Evolutionary conservation across 2,329 filamentous ascomycete species (phyloP).

Genomic region (Xylariomycetidae sp.): DNA sequence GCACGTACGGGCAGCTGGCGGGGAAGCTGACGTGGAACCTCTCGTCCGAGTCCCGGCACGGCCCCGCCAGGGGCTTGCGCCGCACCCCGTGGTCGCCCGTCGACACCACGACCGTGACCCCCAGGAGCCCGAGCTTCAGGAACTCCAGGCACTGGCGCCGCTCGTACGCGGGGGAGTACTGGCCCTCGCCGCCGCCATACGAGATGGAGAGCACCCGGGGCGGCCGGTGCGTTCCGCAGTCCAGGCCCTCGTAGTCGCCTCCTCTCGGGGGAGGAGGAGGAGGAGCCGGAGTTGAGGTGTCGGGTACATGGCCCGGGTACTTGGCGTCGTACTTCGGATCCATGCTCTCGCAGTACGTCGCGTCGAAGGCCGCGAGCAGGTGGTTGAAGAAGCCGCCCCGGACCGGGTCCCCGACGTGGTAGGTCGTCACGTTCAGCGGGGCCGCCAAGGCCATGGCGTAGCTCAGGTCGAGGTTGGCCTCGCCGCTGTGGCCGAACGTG

Average conservation of each 20-base stretch:
- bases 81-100: constrained; percentile 7
- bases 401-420: constrained; percentile 4
- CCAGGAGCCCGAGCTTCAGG: constrained; percentile 4
- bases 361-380: constrained; percentile 1
- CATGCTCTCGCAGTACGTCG: background rate
- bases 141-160: constrained; percentile 2
- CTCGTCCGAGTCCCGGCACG: constrained; percentile 1
- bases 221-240: background rate
- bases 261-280: no score
- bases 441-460: constrained; percentile 6
- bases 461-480: constrained; percentile 6
- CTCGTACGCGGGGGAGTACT: constrained; percentile 1
- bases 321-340: background rate
- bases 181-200: constrained; percentile 4
- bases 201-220: constrained; percentile 8
- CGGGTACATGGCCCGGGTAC: background rate
- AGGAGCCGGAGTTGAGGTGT: no score
- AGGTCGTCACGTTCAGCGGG: constrained; percentile 4
- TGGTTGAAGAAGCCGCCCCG: constrained; percentile 5
- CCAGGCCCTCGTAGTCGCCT: background rate
- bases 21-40: constrained; percentile 4
- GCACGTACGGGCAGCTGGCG: constrained; percentile 6
- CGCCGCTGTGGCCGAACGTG: constrained; percentile 1
- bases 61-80: background rate
- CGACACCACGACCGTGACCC: constrained; percentile 6